Evolutionary conservation across 192 early-diverging fungal species (phyloP), one percentile per base, ranked within the genome.

Genomic region (Backusella macrospora): DNA sequence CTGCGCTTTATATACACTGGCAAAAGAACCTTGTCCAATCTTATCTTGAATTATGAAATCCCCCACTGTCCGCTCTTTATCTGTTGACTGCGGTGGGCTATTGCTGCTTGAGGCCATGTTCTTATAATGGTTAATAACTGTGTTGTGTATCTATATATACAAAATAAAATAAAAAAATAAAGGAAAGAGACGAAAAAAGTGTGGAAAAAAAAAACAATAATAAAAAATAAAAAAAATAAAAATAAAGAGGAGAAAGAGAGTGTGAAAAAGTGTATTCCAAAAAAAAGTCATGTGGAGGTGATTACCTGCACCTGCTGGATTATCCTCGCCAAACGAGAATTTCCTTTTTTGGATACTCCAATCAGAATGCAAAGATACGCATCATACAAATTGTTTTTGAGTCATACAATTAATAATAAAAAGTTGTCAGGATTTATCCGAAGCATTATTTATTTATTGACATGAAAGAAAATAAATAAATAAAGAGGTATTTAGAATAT

Each of bases 1-100:
- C 29, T 89, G 74, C 13, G 89, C 94, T 65, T 88, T 88, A 81
- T 93, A 98, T 7, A 99, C 97, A 6, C 91, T 96, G 47, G 97
- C 97, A 87, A 98, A 99, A 3, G 96, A 97, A 8, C 97, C 97
- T 21, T 92, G 90, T 43, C 97, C 97, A 66, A 99, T 97, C 71
- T 96, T 93, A 15, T 87, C 81, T 43, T 88, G 84, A 34, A 97
- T 82, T 71, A 90, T 75, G 75, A 94, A 96, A 75, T 93, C 91
- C 62, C 92, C 96, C 34, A 97, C 89, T 7, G 67, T 69, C 21
- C 42, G 45, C 48, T 69, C 67, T 29, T 46, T 42, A 5, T 69
- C 52, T 26, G 21, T n/a, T 59, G 52, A 26, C 21, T 59, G 52
- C 21, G 52, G 52, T 23, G 52, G 26, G 9, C 21, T 34, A 34